Evolutionary conservation across 441 rosid species (phyloP), one percentile per base, ranked within the genome.

Genomic region (Dalechampia spathulata): DNA sequence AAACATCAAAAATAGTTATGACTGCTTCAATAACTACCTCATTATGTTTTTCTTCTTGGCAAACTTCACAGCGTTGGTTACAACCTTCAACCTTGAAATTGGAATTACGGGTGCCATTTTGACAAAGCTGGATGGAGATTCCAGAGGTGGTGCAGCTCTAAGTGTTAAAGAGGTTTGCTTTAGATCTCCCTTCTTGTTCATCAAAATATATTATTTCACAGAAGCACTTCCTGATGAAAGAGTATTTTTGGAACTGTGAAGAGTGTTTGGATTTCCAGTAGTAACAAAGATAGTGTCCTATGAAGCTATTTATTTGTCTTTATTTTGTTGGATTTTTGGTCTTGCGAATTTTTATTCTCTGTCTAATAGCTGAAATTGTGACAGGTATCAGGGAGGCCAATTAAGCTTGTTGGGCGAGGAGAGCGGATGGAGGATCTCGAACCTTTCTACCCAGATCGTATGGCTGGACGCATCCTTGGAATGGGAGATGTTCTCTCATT

Each of bases 401-500:
- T 93, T 46, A 93, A 93, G 68, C 88, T 89, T 68, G 97, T 93
- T 15, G 97, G 99, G 55, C 86, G 99, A 46, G 99, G 99, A 72
- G 99, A 93, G 72, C 66, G 91, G 47, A 83, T 93, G 83, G 97
- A 93, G 72, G 99, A 93, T 72, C 97, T 93, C 62, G 99, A 93
- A 75, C 99, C 97, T 50, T 93, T 93, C 77, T 93, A 93, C 66
- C 99, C 99, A 7, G 83, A 83, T 57, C 88, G 96, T 40, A 93
- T 93, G 99, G 99, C 99, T 63, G 99, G 99, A 56, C 74, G 99
- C 28, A 85, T 93, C 68, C 72, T 87, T 55, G 97, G 99, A 72
- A 93, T 93, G 99, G 99, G 99, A 65, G 96, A 89, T 66, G 99
- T 89, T 60, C 95, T 93, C 64, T 82, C 99, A 37, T 93, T 89